These are phyloP conservation scores for Raphidocelis subcapitata DNA, from an alignment of 139 green algal genomes.

Conservation along the genomic window DNA sequence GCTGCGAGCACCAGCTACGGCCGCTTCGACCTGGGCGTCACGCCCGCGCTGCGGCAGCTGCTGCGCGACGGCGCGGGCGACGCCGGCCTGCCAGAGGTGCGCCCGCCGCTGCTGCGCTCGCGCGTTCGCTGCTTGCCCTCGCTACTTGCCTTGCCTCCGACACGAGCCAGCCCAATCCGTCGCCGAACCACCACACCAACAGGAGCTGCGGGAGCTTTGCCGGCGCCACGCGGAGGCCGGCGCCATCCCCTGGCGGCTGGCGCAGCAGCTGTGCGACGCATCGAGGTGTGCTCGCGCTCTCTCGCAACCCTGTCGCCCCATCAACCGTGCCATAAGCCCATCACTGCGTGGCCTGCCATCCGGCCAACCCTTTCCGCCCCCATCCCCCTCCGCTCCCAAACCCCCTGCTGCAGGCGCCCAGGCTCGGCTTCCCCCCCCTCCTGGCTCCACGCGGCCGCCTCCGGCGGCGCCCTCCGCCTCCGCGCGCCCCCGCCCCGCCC, in stretches of 20 bases:
- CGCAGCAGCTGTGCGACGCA: background rate
- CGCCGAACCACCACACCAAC: background rate
- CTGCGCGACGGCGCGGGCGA: too few species aligned
- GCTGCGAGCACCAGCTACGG: too few species aligned
- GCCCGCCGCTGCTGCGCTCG: too few species aligned
- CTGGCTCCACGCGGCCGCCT: conserved; percentile 43
- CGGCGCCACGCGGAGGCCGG: conserved; percentile 1
- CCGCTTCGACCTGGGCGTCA: too few species aligned
- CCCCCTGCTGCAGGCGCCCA: background rate
- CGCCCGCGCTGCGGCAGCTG: too few species aligned
- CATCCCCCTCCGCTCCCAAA: background rate
- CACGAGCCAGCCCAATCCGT: too few species aligned
- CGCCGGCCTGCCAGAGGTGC: too few species aligned
- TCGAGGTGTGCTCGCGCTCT: conserved; percentile 2
- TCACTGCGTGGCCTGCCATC: background rate
- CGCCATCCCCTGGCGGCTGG: conserved; percentile 12
- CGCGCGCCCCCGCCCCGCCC: conserved; percentile 22
- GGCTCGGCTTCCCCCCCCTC: background rate
- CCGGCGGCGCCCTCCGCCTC: conserved; percentile 37
- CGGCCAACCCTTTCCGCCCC: background rate
- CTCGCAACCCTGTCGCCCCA: background rate
- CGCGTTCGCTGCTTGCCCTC: too few species aligned
- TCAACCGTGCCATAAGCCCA: background rate
- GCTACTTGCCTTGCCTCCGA: too few species aligned
- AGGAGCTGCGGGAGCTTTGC: conserved; percentile 18